These are phyloP conservation scores for Starmerella apicola DNA, from an alignment of 805 yeast genomes.

Conservation along the genomic window DNA sequence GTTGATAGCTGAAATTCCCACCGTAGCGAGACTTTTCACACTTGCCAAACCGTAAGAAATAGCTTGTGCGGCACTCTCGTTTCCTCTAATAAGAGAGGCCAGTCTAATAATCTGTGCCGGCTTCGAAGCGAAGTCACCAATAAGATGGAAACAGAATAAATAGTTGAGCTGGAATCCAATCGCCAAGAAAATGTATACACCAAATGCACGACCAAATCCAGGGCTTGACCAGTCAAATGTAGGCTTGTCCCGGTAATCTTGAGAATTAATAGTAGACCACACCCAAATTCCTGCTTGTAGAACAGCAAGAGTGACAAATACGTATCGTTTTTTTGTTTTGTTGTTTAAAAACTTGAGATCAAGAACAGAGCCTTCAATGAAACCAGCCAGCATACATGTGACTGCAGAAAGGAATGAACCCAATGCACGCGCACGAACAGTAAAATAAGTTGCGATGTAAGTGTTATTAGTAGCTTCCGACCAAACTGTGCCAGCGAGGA, in stretches of 20 bases:
- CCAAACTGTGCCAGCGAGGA: slow-evolving; percentile 14
- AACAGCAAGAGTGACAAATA: slow-evolving; percentile 33
- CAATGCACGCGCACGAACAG: slow-evolving; percentile 43
- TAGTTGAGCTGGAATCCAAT: slow-evolving; percentile 11
- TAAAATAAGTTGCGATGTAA: slow-evolving; percentile 32
- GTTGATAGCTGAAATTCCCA: slow-evolving; percentile 15
- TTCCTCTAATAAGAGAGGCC: slow-evolving; percentile 10
- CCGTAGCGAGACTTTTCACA: slow-evolving; percentile 9
- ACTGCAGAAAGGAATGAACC: slow-evolving; percentile 42
- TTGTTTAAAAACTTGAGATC: slow-evolving; percentile 34
- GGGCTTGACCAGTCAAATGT: slow-evolving; percentile 31
- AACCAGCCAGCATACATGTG: slow-evolving; percentile 40
- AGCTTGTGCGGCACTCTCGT: slow-evolving; percentile 13
- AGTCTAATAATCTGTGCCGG: slow-evolving; percentile 12
- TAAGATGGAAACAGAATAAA: slow-evolving; percentile 9
- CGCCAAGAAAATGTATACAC: slow-evolving; percentile 29
- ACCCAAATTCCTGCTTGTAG: slow-evolving; percentile 31
- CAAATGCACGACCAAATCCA: slow-evolving; percentile 39
- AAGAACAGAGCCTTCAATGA: slow-evolving; percentile 28
- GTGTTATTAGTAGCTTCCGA: slow-evolving; percentile 14
- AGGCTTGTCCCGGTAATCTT: slow-evolving; percentile 19
- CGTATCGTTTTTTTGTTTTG: slow-evolving; percentile 35
- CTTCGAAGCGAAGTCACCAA: slow-evolving; percentile 10
- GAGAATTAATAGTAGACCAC: slow-evolving; percentile 19
- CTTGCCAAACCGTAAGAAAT: slow-evolving; percentile 13